Percentiles rank a stretch among this genome's conserved stretches.
phyloP scores from a whole-genome alignment of 495 filamentous ascomycete species.

The Penicillium diatomitis region DNA sequence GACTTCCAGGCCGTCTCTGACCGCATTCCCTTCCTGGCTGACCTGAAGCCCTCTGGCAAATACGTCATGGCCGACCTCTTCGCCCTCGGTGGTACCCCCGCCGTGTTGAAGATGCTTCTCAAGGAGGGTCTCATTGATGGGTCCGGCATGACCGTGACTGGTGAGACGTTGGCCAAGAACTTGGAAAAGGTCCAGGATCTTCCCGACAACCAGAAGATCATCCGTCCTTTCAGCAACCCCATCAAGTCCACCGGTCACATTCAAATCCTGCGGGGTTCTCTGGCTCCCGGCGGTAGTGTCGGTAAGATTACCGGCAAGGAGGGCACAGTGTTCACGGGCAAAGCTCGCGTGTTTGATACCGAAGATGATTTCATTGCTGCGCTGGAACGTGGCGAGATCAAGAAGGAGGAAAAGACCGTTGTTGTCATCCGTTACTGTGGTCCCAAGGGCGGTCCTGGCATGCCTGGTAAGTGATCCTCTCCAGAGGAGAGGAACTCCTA shows the following conservation, averaged over 20 bases:
- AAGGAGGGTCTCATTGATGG: conserved; percentile 86
- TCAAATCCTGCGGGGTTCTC: conserved; percentile 85
- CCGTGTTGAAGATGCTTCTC: conserved; percentile 84
- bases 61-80: conserved; percentile 91
- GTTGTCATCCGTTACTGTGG: conserved; percentile 97
- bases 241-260: conserved; percentile 95
- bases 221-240: conserved; percentile 82
- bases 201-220: conserved; percentile 77
- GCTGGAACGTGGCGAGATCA: conserved; percentile 73
- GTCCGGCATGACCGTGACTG: conserved; percentile 83
- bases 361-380: conserved; percentile 74
- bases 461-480: conserved; percentile 52
- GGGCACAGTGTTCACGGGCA: conserved; percentile 78
- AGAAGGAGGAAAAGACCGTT: conserved; percentile 95
- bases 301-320: conserved; percentile 99
- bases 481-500: too few relatives aligned
- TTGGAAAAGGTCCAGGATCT: conserved; percentile 68
- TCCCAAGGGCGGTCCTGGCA: conserved; percentile 89
- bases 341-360: conserved; percentile 77
- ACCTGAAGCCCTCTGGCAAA: conserved; percentile 94
- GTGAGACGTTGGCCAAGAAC: conserved; percentile 89
- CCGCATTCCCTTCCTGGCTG: conserved; percentile 84
- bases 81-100: conserved; percentile 84
- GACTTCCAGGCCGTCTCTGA: conserved; percentile 96
- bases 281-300: conserved; percentile 86